phyloP scores from a whole-genome alignment of 345 rosid genomes.

The Dovyalis caffra region DNA sequence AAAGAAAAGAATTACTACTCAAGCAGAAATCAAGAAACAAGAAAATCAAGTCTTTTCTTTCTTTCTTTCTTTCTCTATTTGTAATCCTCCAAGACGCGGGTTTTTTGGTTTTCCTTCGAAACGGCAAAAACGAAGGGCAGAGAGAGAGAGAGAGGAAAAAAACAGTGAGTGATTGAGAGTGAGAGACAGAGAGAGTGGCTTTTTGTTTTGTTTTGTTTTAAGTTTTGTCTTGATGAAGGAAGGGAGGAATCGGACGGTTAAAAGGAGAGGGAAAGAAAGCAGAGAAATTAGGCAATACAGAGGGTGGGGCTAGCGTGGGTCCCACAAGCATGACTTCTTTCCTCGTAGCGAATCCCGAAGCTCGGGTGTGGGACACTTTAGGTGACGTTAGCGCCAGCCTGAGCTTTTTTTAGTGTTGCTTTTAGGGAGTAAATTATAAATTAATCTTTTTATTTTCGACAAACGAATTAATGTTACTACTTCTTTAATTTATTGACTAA shows the following conservation, averaged over 20 bases:
- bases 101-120: not conserved
- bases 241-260: not conserved
- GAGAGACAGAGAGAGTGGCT: too few relatives aligned
- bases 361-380: not conserved
- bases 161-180: not conserved
- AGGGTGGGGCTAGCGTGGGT: slow-evolving; percentile 8
- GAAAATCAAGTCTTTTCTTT: not conserved
- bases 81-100: not conserved
- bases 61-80: too few relatives aligned
- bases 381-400: slow-evolving; percentile 6
- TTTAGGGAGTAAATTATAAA: too few relatives aligned
- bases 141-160: not conserved
- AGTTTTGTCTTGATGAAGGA: too few relatives aligned
- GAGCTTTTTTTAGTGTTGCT: not conserved
- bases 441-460: too few relatives aligned
- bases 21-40: slow-evolving; percentile 22
- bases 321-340: not conserved
- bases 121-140: not conserved
- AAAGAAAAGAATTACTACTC: slow-evolving; percentile 46
- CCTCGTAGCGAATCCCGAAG: slow-evolving; percentile 27
- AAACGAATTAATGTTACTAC: too few relatives aligned
- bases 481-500: too few relatives aligned
- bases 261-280: not conserved
- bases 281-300: not conserved
- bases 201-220: too few relatives aligned